A percentile compares a stretch with the other conserved stretches of the same genome.
Conservation (phyloP, 2,329 filamentous ascomycete genomes). For the Fusarium paranaense region DNA sequence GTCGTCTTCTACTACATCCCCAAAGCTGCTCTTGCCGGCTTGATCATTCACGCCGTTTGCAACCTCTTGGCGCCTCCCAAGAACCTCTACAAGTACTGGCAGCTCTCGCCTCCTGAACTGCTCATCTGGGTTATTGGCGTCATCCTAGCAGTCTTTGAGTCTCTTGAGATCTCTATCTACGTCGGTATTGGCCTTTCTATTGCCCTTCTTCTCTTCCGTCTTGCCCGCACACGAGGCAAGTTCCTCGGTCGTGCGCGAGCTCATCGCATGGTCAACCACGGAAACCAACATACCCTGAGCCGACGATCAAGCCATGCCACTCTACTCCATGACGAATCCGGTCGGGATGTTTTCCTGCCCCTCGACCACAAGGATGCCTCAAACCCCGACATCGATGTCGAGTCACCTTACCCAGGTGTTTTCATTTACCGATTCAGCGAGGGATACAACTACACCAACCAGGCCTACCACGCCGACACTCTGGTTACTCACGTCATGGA, state of each 20-base stretch:
- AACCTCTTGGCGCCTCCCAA: conserved; percentile 81
- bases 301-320: background rate
- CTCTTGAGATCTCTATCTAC: conserved; percentile 64
- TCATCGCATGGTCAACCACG: conserved; percentile 18
- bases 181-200: conserved; percentile 58
- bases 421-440: conserved; percentile 65
- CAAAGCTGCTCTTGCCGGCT: conserved; percentile 74
- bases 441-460: conserved; percentile 65
- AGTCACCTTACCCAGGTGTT: conserved; percentile 60
- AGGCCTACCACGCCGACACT: conserved; percentile 59
- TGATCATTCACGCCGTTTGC: conserved; percentile 87
- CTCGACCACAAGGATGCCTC: conserved; percentile 56
- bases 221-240: conserved; percentile 59
- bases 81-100: conserved; percentile 82
- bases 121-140: conserved; percentile 82
- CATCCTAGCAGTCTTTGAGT: conserved; percentile 63
- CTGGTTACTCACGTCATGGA: conserved; percentile 55
- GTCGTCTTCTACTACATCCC: conserved; percentile 87
- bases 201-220: conserved; percentile 57
- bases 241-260: conserved; percentile 57
- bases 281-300: background rate
- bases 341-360: conserved; percentile 55
- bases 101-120: conserved; percentile 78
- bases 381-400: conserved; percentile 57
- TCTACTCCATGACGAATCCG: conserved; percentile 1